These are phyloP conservation scores for Pseudozyma sp. DNA, from an alignment of 1,284 basidiomycete genomes.

Conservation along the genomic window DNA sequence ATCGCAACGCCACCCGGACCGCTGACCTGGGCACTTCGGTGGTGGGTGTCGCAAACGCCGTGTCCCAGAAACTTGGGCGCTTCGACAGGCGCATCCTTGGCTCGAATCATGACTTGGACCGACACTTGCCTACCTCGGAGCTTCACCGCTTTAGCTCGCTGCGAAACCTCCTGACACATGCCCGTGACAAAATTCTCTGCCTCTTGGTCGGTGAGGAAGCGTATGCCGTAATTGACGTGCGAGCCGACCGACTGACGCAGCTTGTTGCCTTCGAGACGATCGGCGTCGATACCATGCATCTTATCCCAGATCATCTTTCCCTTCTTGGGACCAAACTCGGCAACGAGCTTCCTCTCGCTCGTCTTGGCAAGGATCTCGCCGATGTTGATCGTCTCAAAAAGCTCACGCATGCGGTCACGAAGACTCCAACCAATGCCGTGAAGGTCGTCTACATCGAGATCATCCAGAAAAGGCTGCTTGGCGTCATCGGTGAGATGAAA, in stretches of 20 bases:
- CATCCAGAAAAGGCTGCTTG: slow-evolving; percentile 74
- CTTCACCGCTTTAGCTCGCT: slow-evolving; percentile 74
- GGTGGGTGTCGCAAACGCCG: slow-evolving; percentile 85
- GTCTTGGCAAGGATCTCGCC: slow-evolving; percentile 72
- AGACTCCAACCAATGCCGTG: slow-evolving; percentile 82
- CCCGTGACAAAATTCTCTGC: slow-evolving; percentile 73
- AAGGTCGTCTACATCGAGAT: slow-evolving; percentile 84
- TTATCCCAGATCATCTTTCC: slow-evolving; percentile 87
- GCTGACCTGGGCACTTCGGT: slow-evolving; percentile 77
- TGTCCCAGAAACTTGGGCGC: slow-evolving; percentile 98
- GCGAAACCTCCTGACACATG: slow-evolving; percentile 56
- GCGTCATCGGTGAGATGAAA: slow-evolving; percentile 79
- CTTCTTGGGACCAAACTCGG: slow-evolving; percentile 81
- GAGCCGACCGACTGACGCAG: slow-evolving; percentile 53
- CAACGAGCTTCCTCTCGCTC: slow-evolving; percentile 61
- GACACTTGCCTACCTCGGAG: slow-evolving; percentile 80
- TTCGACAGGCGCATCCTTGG: slow-evolving; percentile 86
- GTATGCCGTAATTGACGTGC: slow-evolving; percentile 80
- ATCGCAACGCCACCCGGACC: slow-evolving; percentile 72
- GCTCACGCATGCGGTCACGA: slow-evolving; percentile 72
- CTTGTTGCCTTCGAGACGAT: slow-evolving; percentile 76
- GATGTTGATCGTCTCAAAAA: slow-evolving; percentile 79
- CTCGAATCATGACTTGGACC: slow-evolving; percentile 84
- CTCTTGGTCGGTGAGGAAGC: slow-evolving; percentile 84
- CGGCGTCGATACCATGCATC: slow-evolving; percentile 83